Evolutionary conservation across 139 green algal genomes (phyloP).

Genomic region (Chlorella sorokiniana): DNA sequence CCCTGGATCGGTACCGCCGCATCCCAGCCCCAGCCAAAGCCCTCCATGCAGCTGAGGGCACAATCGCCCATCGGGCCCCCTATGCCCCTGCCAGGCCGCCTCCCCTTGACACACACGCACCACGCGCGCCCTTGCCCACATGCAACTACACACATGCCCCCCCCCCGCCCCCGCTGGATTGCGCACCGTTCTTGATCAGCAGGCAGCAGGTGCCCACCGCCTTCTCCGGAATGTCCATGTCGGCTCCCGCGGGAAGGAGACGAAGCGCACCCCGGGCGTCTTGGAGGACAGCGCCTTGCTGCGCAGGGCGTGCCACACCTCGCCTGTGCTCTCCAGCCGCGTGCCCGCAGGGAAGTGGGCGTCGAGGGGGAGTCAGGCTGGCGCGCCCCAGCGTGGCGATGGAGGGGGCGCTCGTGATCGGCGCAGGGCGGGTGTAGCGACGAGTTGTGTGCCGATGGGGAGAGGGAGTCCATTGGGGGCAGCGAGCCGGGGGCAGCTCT

Average conservation of each 20-base stretch:
- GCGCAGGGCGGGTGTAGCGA: too few species aligned
- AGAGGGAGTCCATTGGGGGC: not conserved
- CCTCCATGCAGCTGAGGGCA: too few species aligned
- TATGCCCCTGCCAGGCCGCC: too few species aligned
- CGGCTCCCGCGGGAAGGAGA: not conserved
- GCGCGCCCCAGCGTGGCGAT: not conserved
- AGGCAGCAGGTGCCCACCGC: constrained; percentile 10
- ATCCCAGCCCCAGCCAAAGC: too few species aligned
- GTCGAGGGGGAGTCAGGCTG: not conserved
- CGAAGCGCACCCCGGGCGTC: constrained; percentile 8
- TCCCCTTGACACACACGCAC: too few species aligned
- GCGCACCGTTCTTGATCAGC: constrained; percentile 17
- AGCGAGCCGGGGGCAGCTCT: not conserved
- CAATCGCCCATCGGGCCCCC: too few species aligned
- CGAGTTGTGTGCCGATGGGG: too few species aligned
- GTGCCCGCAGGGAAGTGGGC: not conserved
- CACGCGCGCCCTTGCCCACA: not conserved
- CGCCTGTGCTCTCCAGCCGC: not conserved
- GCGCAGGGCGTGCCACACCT: constrained; percentile 4
- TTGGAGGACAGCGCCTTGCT: not conserved
- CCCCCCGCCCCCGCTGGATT: too few species aligned
- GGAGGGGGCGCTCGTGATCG: too few species aligned
- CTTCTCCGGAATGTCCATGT: not conserved
- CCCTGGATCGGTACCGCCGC: too few species aligned
- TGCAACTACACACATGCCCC: not conserved